Conservation (phyloP, 257 asterid species). For the Euphrasia confusa region DNA sequence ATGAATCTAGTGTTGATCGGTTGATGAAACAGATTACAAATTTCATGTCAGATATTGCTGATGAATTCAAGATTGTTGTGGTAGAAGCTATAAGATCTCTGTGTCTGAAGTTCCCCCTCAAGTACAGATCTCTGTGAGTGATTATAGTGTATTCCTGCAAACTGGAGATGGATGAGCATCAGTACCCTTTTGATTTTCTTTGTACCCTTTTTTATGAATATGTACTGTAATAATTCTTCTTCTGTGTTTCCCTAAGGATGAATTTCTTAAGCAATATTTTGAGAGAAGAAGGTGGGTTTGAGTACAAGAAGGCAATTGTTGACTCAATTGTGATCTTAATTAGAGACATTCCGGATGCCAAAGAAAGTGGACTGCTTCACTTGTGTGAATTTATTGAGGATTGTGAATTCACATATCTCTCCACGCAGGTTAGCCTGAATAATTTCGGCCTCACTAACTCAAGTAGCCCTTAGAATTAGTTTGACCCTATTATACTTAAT, state of each 20-base stretch:
- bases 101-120: slow-evolving; percentile 91
- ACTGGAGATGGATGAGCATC: slow-evolving; percentile 14
- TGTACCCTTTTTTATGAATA: neutral
- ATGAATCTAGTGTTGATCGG: slow-evolving; percentile 90
- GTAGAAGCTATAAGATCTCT: slow-evolving; percentile 91
- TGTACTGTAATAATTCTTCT: slow-evolving; percentile 12
- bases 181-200: neutral
- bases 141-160: slow-evolving; percentile 21
- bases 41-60: slow-evolving; percentile 97
- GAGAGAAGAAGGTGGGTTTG: slow-evolving; percentile 98
- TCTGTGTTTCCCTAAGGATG: slow-evolving; percentile 50
- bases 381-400: slow-evolving; percentile 95
- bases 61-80: slow-evolving; percentile 94
- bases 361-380: slow-evolving; percentile 90
- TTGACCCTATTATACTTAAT: slow-evolving; percentile 5
- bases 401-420: slow-evolving; percentile 95
- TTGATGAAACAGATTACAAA: slow-evolving; percentile 91
- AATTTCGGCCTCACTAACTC: slow-evolving; percentile 17
- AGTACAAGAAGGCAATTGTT: slow-evolving; percentile 90
- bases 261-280: slow-evolving; percentile 87
- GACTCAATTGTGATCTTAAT: slow-evolving; percentile 93
- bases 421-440: slow-evolving; percentile 70
- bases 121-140: slow-evolving; percentile 90
- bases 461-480: slow-evolving; percentile 13
- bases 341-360: slow-evolving; percentile 94